These are phyloP conservation scores for Biancaea sappan DNA, from an alignment of 306 rosid species.

Conservation along the genomic window DNA sequence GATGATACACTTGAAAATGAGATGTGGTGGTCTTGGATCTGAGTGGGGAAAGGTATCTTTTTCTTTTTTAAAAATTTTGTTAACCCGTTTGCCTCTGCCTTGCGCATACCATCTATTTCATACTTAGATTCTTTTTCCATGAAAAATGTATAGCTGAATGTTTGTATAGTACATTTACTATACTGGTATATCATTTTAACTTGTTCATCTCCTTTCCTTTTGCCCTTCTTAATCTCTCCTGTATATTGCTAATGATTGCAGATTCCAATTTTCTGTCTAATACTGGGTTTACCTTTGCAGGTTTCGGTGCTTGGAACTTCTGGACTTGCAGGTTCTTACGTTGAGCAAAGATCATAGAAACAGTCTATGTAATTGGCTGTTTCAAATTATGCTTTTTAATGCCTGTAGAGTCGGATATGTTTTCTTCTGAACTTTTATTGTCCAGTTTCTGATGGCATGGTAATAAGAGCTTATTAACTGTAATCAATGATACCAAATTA, in stretches of 20 bases:
- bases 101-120: slow-evolving; percentile 10
- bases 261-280: slow-evolving; percentile 26
- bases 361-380: slow-evolving; percentile 40
- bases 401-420: slow-evolving; percentile 37
- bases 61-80: too few relatives aligned
- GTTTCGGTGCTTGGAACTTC: slow-evolving; percentile 95
- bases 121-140: slow-evolving; percentile 16
- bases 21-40: slow-evolving; percentile 79
- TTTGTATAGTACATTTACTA: background rate
- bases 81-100: background rate
- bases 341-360: slow-evolving; percentile 83
- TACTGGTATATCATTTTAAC: slow-evolving; percentile 1
- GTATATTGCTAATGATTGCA: background rate
- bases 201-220: background rate
- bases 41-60: slow-evolving; percentile 93
- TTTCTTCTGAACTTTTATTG: slow-evolving; percentile 39
- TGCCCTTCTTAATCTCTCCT: background rate
- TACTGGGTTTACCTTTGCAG: slow-evolving; percentile 48
- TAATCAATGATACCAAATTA: slow-evolving; percentile 27
- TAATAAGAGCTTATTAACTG: slow-evolving; percentile 56
- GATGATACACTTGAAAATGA: slow-evolving; percentile 90
- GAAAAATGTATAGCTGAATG: slow-evolving; percentile 13
- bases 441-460: slow-evolving; percentile 40
- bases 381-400: slow-evolving; percentile 38
- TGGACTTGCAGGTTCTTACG: slow-evolving; percentile 92